Base-by-base conservation (phyloP, 1,139 yeast species). In the Candida sp. region DNA sequence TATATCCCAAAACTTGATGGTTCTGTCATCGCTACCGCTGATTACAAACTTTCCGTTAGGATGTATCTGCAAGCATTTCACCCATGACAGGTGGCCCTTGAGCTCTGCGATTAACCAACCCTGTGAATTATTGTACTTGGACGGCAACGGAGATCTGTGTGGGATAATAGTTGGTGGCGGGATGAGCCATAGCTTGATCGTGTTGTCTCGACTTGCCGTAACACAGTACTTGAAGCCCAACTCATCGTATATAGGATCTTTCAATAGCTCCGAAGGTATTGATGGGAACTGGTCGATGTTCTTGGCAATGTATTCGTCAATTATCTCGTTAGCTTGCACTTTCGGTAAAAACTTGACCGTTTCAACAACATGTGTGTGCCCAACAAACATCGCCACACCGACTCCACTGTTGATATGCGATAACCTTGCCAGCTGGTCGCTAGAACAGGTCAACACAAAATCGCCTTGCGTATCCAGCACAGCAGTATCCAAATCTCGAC, bases 41-140 rank as follows among this genome's bases (percentile, higher is more conserved):
- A 89, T 75, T 26, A 93, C 67, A 58, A 80, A 85, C 49, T 83
- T 77, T 0, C 96, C 96, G 58, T 82, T 85, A 1, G 96, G 96
- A 66, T 90, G 97, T 46, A 90, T 72, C 7, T 74, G 75, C 17
- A 91, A 63, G 8, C 85, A 80, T 55, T 89, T 83, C 1, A 93
- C 89, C 98, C 98, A 93, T 17, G 96, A 90, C 51, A 85, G 84
- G 67, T 93, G 98, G 1, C 96, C 98, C 11, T 68, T 63, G 50
- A 87, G 72, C 42, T 70, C 77, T 23, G 80, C 75, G 1, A 92
- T 65, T 33, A 83, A 70, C 66, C 80, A 80, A 2, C 90, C 93
- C 46, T 85, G 84, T 1, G 93, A 84, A 57, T 80, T 57, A 70
- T 72, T 77, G 28, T 67, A 59, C 38, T 65, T 64, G 0, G 85